phyloP scores from a whole-genome alignment of 2,329 filamentous ascomycete genomes.

The Calonectria pseudoreteaudii region DNA sequence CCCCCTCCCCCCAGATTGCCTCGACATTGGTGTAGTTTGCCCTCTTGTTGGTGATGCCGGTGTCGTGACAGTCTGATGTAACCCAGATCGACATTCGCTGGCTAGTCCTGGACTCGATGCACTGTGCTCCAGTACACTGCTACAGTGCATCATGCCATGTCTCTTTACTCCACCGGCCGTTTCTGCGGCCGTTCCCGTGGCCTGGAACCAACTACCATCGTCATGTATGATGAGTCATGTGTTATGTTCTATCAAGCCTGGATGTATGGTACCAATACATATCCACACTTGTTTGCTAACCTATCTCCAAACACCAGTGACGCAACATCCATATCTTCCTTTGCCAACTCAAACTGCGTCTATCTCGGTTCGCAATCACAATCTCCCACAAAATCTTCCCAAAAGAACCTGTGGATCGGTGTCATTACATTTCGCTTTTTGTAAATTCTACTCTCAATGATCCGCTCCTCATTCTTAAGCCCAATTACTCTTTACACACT shows the following conservation, averaged over 20 bases:
- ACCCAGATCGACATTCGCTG: slow-evolving; percentile 7
- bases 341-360: slow-evolving; percentile 39
- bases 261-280: background rate
- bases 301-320: slow-evolving; percentile 26
- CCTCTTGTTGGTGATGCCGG: background rate
- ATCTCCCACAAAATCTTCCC: slow-evolving; percentile 48
- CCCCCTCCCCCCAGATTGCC: background rate
- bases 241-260: background rate
- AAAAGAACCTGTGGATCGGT: slow-evolving; percentile 40
- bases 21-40: slow-evolving; percentile 15
- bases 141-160: background rate
- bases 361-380: slow-evolving; percentile 46
- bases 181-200: slow-evolving; percentile 12
- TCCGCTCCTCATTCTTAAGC: slow-evolving; percentile 63
- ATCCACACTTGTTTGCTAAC: background rate
- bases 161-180: slow-evolving; percentile 11
- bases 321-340: slow-evolving; percentile 46
- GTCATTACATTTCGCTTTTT: slow-evolving; percentile 32
- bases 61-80: background rate
- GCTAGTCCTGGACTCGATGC: slow-evolving; percentile 1
- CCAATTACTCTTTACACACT: slow-evolving; percentile 68
- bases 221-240: background rate
- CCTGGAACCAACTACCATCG: background rate
- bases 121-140: slow-evolving; percentile 4
- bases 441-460: slow-evolving; percentile 21